A percentile compares a stretch with the other conserved stretches of the same genome.
Evolutionary conservation across 768 basidiomycete species (phyloP).

Genomic region (Mycena filopes): DNA sequence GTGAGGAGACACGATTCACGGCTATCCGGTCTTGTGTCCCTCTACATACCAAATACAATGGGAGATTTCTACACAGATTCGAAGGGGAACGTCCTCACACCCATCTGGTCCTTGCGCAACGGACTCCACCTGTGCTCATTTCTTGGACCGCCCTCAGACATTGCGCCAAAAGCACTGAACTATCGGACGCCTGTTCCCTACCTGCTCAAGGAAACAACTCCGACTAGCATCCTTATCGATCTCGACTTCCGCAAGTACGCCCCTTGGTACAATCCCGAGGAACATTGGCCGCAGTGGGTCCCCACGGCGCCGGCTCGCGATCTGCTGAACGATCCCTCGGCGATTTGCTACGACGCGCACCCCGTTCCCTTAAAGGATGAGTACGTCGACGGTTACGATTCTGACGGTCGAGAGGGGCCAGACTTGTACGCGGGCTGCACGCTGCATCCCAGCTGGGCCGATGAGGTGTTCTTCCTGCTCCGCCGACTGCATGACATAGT

Average conservation of each 20-base stretch:
- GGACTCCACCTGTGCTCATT: neutral
- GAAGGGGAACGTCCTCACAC: neutral
- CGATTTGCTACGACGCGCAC: too few species aligned
- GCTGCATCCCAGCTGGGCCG: too few species aligned
- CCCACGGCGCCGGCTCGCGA: too few species aligned
- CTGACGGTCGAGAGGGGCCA: too few species aligned
- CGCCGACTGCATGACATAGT: too few species aligned
- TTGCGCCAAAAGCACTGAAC: neutral
- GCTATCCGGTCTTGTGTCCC: too few species aligned
- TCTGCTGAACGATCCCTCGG: too few species aligned
- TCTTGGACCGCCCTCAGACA: neutral
- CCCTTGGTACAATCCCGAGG: neutral
- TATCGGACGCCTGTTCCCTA: neutral
- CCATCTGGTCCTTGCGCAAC: neutral
- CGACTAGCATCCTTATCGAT: neutral
- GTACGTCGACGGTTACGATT: too few species aligned
- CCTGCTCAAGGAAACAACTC: neutral
- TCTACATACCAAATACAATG: neutral
- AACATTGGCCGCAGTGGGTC: neutral
- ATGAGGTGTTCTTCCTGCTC: too few species aligned
- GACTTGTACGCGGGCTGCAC: too few species aligned
- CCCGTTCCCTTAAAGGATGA: too few species aligned
- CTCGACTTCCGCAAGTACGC: neutral
- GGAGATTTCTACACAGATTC: neutral
- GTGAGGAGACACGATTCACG: too few species aligned